Base-by-base conservation (phyloP, 2,329 filamentous ascomycete genomes). In the Dissoconium aciculare region DNA sequence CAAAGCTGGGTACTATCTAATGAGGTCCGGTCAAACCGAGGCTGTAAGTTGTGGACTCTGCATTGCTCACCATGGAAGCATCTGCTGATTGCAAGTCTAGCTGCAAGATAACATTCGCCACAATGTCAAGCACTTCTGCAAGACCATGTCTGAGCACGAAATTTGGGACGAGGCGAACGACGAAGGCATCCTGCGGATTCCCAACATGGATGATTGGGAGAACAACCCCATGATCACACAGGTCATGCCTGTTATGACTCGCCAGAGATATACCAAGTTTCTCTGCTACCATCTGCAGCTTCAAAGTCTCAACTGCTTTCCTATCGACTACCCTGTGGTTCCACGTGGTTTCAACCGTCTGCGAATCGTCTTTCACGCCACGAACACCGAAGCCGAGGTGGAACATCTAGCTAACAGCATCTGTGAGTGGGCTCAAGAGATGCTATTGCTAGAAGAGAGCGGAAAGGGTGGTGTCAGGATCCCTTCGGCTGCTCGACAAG, bases 381-480 rank as follows among this genome's bases (percentile, higher is more conserved):
- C 17, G 9, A 31, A 31, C 21, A 31, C 29, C 8, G 21, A 31
- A 15, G 29, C 13, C 17, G 16, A 31, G 13, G 29, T 31, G n/a
- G 16, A 31, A 21, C 13, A 25, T 10, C 17, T 31, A 15, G 29
- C 21, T 11, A 23, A 16, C 14, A 23, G 17, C 17, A 25, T 31
- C 29, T 31, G 29, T 24, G 13, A 12, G 23, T 31, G 29, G 29
- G 29, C 29, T 17, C 13, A 24, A 21, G 29, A 31, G 17, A 31
- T 31, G 29, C 23, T 31, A 13, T 17, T 24, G 4, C 23, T 31
- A 15, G 29, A 31, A 12, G 15, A 11, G 17, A 25, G 29, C 13
- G 16, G 11, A 13, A 25, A 24, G 15, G 13, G 13, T 11, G 21
- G 13, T n/a, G n/a, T n/a, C n/a, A n/a, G n/a, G n/a, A n/a, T n/a